Conservation (phyloP, 208 protist species). For the Balamuthia mandrillaris region DNA sequence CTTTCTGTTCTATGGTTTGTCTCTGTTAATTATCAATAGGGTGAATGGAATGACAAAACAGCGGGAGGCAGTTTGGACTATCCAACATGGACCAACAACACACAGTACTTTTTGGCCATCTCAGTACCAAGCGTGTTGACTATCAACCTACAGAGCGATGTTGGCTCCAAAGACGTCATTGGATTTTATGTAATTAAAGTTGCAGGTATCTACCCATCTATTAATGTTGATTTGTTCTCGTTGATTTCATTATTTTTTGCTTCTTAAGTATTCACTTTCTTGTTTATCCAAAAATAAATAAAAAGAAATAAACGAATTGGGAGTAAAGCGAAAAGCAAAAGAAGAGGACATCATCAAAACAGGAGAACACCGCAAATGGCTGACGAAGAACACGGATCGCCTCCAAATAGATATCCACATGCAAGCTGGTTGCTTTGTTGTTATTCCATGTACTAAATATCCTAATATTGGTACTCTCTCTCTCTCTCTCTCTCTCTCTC, state of each 20-base stretch:
- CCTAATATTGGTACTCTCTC: slow-evolving; percentile 1
- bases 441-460: slow-evolving; percentile 30
- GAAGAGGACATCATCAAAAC: slow-evolving; percentile 26
- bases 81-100: slow-evolving; percentile 14
- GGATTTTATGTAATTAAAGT: slow-evolving; percentile 34
- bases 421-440: background rate
- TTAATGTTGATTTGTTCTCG: too few species aligned
- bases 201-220: too few species aligned
- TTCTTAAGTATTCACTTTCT: background rate
- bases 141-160: slow-evolving; percentile 10
- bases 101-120: slow-evolving; percentile 10
- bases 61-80: background rate
- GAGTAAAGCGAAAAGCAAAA: slow-evolving; percentile 3
- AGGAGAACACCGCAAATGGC: slow-evolving; percentile 16
- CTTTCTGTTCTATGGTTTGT: too few species aligned
- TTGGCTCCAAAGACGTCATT: background rate
- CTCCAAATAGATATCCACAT: slow-evolving; percentile 21
- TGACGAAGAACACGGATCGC: background rate
- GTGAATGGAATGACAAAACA: slow-evolving; percentile 11
- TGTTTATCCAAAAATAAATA: too few species aligned
- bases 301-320: slow-evolving; percentile 24
- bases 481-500: too few species aligned
- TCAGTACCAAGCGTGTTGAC: slow-evolving; percentile 9
- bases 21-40: too few species aligned
- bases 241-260: background rate